Conservation (phyloP, 768 basidiomycete species). For the Boletus sp. region DNA sequence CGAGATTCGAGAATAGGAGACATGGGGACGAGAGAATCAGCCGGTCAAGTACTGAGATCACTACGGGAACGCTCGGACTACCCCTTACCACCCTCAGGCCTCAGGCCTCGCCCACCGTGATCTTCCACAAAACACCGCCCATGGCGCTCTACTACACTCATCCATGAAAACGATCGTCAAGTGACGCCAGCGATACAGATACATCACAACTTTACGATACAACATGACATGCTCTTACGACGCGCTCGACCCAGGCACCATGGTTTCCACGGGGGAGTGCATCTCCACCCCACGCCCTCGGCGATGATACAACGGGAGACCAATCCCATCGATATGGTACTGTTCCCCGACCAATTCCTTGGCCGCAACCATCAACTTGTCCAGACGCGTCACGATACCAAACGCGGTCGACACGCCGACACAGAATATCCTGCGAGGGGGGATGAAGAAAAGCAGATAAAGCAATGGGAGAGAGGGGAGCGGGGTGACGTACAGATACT, state of each 20-base stretch:
- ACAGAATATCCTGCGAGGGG: conserved; percentile 52
- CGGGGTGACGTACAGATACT: conserved; percentile 62
- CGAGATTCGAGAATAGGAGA: background rate
- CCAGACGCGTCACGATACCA: conserved; percentile 67
- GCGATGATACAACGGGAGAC: conserved; percentile 26
- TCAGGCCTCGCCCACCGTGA: no score
- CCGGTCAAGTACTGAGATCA: no score
- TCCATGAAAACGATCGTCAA: background rate
- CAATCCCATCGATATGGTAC: conserved; percentile 77
- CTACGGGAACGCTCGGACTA: no score
- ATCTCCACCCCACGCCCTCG: conserved; percentile 28
- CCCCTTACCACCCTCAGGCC: no score
- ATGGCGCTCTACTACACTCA: no score
- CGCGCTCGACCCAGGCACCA: background rate
- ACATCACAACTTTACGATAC: background rate
- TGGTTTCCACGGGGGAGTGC: conserved; percentile 21
- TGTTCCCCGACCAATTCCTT: conserved; percentile 88
- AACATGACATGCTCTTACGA: background rate
- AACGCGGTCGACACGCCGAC: conserved; percentile 71
- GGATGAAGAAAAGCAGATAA: background rate
- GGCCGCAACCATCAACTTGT: conserved; percentile 73
- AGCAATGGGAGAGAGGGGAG: background rate
- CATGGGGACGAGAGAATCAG: no score
- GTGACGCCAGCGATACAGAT: background rate
- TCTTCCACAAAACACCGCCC: background rate